A percentile compares a stretch with the other conserved stretches of the same genome.
Conservation (phyloP, 495 filamentous ascomycete species). For the Penicillium cinerascens region DNA sequence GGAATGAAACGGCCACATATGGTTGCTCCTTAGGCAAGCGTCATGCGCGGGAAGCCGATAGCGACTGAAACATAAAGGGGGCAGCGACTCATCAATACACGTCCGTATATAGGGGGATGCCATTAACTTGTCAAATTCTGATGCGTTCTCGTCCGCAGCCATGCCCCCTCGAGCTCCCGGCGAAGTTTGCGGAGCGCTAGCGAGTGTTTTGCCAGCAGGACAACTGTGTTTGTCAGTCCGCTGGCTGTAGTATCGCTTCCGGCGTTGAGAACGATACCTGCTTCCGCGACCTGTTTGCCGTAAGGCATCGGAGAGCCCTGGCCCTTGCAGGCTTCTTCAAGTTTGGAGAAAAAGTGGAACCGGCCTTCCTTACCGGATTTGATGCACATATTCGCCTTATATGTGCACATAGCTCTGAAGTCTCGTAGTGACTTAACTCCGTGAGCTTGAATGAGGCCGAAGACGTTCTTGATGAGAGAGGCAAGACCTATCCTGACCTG, state of each 20-base stretch:
- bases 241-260: constrained; percentile 56
- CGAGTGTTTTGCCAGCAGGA: constrained; percentile 54
- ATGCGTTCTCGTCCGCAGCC: constrained; percentile 30
- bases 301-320: not conserved
- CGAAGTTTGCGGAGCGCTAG: constrained; percentile 48
- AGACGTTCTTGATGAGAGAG: too few relatives aligned
- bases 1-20: constrained; percentile 42
- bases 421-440: too few relatives aligned
- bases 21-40: constrained; percentile 32
- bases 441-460: too few relatives aligned
- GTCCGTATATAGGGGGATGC: constrained; percentile 41
- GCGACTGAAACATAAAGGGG: constrained; percentile 41
- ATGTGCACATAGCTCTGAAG: too few relatives aligned
- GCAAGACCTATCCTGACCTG: too few relatives aligned
- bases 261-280: constrained; percentile 47
- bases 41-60: constrained; percentile 34
- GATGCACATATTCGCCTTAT: too few relatives aligned
- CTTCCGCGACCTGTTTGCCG: not conserved
- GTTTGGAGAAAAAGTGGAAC: not conserved
- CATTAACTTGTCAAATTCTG: constrained; percentile 44
- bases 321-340: not conserved
- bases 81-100: constrained; percentile 46
- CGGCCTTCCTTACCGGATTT: too few relatives aligned
- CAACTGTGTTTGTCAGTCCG: constrained; percentile 50
- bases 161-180: constrained; percentile 51